A percentile compares a stretch with the other conserved stretches of the same genome.
phyloP scores from a whole-genome alignment of 352 stramenopile genomes.

The Phytophthora sansomeana region DNA sequence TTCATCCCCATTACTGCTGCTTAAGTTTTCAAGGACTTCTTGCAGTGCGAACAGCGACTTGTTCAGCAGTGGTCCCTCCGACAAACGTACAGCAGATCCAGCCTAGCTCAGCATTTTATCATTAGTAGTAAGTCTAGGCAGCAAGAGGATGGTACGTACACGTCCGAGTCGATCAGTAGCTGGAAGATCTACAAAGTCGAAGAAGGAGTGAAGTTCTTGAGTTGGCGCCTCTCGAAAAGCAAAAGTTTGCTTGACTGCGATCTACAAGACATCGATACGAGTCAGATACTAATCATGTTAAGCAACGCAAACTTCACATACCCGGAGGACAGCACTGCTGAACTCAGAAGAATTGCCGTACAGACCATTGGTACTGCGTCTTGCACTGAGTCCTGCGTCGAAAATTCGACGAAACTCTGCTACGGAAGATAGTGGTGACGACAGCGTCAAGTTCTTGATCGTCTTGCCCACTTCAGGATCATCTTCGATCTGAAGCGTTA shows the following conservation, averaged over 20 bases:
- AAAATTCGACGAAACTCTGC: constrained; percentile 42
- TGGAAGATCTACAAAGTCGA: constrained; percentile 59
- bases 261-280: constrained; percentile 23
- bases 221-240: constrained; percentile 37
- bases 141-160: constrained; percentile 29
- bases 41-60: constrained; percentile 60
- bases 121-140: neutral
- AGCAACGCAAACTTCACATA: constrained; percentile 16
- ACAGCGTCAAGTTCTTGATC: constrained; percentile 43
- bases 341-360: constrained; percentile 61
- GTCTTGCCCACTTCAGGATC: constrained; percentile 29
- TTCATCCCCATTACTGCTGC: constrained; percentile 8
- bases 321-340: constrained; percentile 54
- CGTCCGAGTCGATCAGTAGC: constrained; percentile 56
- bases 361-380: constrained; percentile 39
- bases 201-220: constrained; percentile 52
- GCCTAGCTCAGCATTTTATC: constrained; percentile 23
- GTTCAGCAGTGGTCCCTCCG: constrained; percentile 62
- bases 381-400: constrained; percentile 30
- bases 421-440: constrained; percentile 30
- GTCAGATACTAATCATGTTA: neutral
- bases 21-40: constrained; percentile 42
- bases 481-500: constrained; percentile 22
- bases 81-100: constrained; percentile 42
- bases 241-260: constrained; percentile 55